Evolutionary conservation across 2,329 filamentous ascomycete species (phyloP), one percentile per base, ranked within the genome.

Genomic region (Diaporthe caulivora): DNA sequence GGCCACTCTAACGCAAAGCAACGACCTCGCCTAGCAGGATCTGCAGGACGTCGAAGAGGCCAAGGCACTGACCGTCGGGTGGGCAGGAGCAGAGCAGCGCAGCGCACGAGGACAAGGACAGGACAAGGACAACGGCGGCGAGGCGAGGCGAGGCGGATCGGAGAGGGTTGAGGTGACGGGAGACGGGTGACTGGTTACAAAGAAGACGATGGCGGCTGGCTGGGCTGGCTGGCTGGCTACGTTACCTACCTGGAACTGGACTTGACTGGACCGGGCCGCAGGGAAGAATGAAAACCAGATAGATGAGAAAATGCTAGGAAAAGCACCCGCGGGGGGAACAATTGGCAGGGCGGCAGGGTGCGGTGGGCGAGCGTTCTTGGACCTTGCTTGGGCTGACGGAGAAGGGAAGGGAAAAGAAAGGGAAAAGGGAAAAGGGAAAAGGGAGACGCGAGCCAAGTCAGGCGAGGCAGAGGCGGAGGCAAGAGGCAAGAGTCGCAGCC

Each of bases 301-400:
- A 71, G 67, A 72, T 62, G 67, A 75, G 73, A 72, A 72, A 72
- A 57, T 64, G 71, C 57, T 73, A 53, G 44, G 62, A 40, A 71
- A 55, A 67, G 70, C 73, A 75, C 73, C 70, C 71, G 73, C 71
- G 65, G 64, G 62, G 73, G 73, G 71, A 74, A 73, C 21, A 74
- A 72, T 75, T 75, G 73, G 58, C 73, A 72, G 58, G 34, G 51
- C 73, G 73, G 68, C 40, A 65, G 62, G 62, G 62, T 65, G 62
- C 69, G 58, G 72, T 54, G 72, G 64, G 71, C 70, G 73, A 70
- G 67, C 69, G 57, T 67, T 67, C 51, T 62, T 71, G 73, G 73
- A 70, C 70, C 70, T 70, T 70, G 68, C 54, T 60, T 75, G 73
- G 73, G 67, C 65, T 71, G 53, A 49, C 29, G 62, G 37, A 40